Conservation (phyloP, 768 basidiomycete species). For the Holtermannia corniformis region DNA sequence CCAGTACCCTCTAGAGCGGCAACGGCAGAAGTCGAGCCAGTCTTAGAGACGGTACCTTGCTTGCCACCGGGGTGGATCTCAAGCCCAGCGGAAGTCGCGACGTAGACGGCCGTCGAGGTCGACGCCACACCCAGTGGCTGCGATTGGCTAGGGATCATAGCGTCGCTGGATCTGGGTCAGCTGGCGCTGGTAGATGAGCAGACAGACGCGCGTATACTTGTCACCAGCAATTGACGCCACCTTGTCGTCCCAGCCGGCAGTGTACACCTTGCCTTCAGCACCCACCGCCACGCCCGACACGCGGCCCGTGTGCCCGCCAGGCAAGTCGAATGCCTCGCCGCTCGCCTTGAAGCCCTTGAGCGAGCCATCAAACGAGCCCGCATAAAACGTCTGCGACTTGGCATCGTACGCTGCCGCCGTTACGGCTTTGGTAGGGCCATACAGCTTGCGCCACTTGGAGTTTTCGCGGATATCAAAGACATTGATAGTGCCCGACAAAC, state of each 20-base stretch:
- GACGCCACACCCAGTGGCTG: slow-evolving; percentile 36
- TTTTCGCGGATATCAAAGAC: slow-evolving; percentile 67
- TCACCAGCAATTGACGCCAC: slow-evolving; percentile 19
- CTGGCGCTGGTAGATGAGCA: not conserved
- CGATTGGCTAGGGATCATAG: slow-evolving; percentile 24
- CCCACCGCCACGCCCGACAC: slow-evolving; percentile 55
- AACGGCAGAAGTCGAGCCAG: slow-evolving; percentile 25
- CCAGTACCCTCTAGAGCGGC: slow-evolving; percentile 11
- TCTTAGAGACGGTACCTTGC: slow-evolving; percentile 3
- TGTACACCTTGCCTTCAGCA: slow-evolving; percentile 51
- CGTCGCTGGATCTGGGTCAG: slow-evolving; percentile 10
- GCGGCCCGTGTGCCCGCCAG: slow-evolving; percentile 63
- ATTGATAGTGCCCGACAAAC: slow-evolving; percentile 70
- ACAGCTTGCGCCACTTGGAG: slow-evolving; percentile 43
- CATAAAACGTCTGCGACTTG: slow-evolving; percentile 56
- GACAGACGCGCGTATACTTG: slow-evolving; percentile 16
- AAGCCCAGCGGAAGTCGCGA: slow-evolving; percentile 27
- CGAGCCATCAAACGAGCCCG: slow-evolving; percentile 58
- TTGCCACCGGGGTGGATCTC: slow-evolving; percentile 19
- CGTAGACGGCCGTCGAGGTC: slow-evolving; percentile 20
- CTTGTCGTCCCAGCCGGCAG: slow-evolving; percentile 69
- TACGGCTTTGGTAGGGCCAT: slow-evolving; percentile 76
- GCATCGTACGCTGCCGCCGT: slow-evolving; percentile 46
- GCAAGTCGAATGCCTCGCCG: slow-evolving; percentile 42
- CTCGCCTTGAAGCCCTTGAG: slow-evolving; percentile 29